Evolutionary conservation across 2,329 filamentous ascomycete genomes (phyloP).

Genomic region (Tolypocladium ovalisporum): DNA sequence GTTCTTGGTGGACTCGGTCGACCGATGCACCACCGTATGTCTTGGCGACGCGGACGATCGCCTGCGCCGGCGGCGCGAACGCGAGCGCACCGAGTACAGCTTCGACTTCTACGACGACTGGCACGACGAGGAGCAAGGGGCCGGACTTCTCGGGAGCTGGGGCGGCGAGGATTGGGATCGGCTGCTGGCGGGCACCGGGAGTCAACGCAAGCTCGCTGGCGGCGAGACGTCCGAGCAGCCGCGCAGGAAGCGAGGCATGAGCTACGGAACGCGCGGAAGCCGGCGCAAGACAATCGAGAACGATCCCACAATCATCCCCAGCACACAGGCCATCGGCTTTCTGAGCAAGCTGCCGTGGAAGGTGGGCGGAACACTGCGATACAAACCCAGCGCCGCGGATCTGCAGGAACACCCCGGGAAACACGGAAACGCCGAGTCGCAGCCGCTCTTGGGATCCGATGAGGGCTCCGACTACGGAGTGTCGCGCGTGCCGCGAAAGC

Average conservation of each 20-base stretch:
- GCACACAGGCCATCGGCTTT: conserved; percentile 77
- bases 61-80: conserved; percentile 54
- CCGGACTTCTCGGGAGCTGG: conserved; percentile 61
- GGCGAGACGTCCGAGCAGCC: conserved; percentile 48
- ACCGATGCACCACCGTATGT: conserved; percentile 63
- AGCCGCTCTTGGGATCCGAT: conserved; percentile 51
- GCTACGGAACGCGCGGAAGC: conserved; percentile 62
- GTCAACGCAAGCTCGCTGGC: conserved; percentile 22
- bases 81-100: conserved; percentile 61
- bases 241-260: conserved; percentile 71
- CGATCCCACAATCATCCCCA: conserved; percentile 85
- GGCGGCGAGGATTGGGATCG: conserved; percentile 77
- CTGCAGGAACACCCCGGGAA: conserved; percentile 72
- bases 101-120: conserved; percentile 99
- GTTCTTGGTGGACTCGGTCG: conserved; percentile 53
- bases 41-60: conserved; percentile 65
- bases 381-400: conserved; percentile 84
- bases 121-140: conserved; percentile 51
- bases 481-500: conserved; percentile 30
- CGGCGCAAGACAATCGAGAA: conserved; percentile 42
- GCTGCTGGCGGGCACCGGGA: conserved; percentile 60
- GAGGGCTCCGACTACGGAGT: conserved; percentile 18
- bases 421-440: conserved; percentile 44
- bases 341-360: conserved; percentile 75
- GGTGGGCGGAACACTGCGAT: conserved; percentile 70